Conservation (phyloP, 345 rosid species). For the Odontarrhena argentea region DNA sequence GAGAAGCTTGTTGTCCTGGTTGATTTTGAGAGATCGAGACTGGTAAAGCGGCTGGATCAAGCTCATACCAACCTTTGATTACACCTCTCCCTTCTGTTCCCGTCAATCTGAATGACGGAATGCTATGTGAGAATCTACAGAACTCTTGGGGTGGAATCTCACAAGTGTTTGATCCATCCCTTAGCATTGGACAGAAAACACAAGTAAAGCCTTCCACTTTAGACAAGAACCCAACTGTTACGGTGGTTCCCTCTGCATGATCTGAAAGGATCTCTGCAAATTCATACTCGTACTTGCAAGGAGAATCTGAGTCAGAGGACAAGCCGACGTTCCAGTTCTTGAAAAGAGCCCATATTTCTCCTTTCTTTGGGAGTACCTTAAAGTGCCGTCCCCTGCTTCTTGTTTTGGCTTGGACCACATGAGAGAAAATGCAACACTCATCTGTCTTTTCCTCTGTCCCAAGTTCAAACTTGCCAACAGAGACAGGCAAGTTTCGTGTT, state of each 20-base stretch:
- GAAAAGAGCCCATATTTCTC: slow-evolving; percentile 88
- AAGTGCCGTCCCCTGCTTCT: slow-evolving; percentile 37
- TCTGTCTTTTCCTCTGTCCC: slow-evolving; percentile 43
- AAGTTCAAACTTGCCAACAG: slow-evolving; percentile 61
- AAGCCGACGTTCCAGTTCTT: slow-evolving; percentile 64
- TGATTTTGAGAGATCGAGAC: slow-evolving; percentile 23
- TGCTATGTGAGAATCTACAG: slow-evolving; percentile 68
- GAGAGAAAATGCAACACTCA: slow-evolving; percentile 63
- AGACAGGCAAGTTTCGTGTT: slow-evolving; percentile 56
- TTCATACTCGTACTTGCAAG: slow-evolving; percentile 54
- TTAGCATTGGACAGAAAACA: slow-evolving; percentile 50
- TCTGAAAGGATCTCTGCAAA: slow-evolving; percentile 70
- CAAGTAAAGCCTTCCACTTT: slow-evolving; percentile 72
- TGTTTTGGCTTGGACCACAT: slow-evolving; percentile 43
- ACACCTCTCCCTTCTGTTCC: slow-evolving; percentile 72
- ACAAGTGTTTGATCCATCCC: slow-evolving; percentile 37
- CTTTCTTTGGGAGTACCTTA: slow-evolving; percentile 66
- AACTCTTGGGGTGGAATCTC: slow-evolving; percentile 50
- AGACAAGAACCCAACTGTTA: slow-evolving; percentile 59
- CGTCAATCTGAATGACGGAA: slow-evolving; percentile 67
- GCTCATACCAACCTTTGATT: slow-evolving; percentile 70
- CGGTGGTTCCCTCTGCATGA: slow-evolving; percentile 44
- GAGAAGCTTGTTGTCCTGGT: slow-evolving; percentile 21
- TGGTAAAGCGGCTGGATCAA: slow-evolving; percentile 81
- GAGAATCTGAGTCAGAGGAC: slow-evolving; percentile 53